Conservation (phyloP, 768 basidiomycete genomes). For the Boletus sp. region DNA sequence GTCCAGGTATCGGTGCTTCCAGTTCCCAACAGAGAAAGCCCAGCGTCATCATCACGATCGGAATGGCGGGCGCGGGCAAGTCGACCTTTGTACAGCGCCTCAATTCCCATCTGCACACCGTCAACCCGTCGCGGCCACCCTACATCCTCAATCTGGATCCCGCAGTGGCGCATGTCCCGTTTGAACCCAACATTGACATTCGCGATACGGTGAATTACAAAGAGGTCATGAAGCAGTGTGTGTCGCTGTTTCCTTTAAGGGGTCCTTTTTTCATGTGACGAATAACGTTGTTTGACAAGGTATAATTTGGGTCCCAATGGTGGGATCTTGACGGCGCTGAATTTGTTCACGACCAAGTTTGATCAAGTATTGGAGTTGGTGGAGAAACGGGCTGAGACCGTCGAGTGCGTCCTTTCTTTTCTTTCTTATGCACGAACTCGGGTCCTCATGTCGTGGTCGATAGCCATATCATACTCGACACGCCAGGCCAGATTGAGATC, state of each 20-base stretch:
- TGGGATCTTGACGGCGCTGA: conserved; percentile 94
- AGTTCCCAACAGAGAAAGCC: conserved; percentile 47
- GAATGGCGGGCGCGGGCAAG: conserved; percentile 97
- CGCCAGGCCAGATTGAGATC: conserved; percentile 98
- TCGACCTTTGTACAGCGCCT: conserved; percentile 96
- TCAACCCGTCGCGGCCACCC: conserved; percentile 62
- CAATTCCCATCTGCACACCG: conserved; percentile 84
- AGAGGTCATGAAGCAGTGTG: conserved; percentile 99
- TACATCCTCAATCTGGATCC: conserved; percentile 99
- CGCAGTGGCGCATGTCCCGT: conserved; percentile 87
- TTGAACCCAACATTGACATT: conserved; percentile 97
- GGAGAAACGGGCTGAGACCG: conserved; percentile 83
- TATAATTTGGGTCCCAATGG: conserved; percentile 99
- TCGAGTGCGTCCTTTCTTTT: conserved; percentile 62
- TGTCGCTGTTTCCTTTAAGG: conserved; percentile 38
- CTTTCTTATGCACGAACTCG: neutral
- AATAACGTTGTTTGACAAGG: conserved; percentile 39
- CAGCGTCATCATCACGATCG: conserved; percentile 83
- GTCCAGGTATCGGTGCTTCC: neutral
- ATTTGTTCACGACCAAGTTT: conserved; percentile 97
- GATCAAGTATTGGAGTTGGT: conserved; percentile 92
- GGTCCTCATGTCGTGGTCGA: neutral
- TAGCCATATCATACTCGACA: conserved; percentile 94
- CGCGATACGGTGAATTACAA: conserved; percentile 96
- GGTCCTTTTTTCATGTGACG: conserved; percentile 12